Percentiles rank a stretch among this genome's conserved stretches.
Evolutionary conservation across 805 yeast species (phyloP).

Genomic region (Clavispora santaluciae): DNA sequence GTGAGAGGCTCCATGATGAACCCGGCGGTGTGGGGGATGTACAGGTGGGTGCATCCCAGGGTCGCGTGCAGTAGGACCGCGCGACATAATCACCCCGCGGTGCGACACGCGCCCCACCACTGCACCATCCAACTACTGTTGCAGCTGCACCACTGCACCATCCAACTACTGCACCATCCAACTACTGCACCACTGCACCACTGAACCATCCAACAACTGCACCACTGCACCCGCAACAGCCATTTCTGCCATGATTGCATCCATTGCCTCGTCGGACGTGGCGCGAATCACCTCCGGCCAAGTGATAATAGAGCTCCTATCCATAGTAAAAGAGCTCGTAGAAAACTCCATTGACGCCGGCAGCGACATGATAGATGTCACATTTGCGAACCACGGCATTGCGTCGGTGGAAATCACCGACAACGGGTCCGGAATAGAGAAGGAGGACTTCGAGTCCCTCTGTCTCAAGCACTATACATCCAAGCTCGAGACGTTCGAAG

Average conservation of each 20-base stretch:
- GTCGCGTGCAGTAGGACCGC: too few relatives aligned
- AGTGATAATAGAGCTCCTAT: constrained; percentile 73
- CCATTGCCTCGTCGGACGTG: constrained; percentile 45
- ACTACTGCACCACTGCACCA: too few relatives aligned
- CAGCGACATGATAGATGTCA: constrained; percentile 62
- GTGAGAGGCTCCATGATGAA: constrained; percentile 17
- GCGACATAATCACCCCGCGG: too few relatives aligned
- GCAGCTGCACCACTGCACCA: too few relatives aligned
- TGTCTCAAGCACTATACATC: constrained; percentile 68
- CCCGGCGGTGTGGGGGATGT: too few relatives aligned
- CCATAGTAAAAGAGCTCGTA: constrained; percentile 78
- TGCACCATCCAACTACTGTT: too few relatives aligned
- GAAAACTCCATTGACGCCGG: constrained; percentile 86
- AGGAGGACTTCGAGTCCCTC: constrained; percentile 46
- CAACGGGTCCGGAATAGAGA: constrained; percentile 61
- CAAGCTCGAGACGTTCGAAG: constrained; percentile 54
- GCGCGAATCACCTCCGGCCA: constrained; percentile 88
- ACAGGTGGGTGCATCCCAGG: too few relatives aligned
- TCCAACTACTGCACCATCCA: too few relatives aligned
- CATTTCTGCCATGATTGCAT: constrained; percentile 15
- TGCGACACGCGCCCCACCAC: too few relatives aligned
- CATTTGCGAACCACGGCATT: constrained; percentile 66
- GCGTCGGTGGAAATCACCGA: constrained; percentile 66
- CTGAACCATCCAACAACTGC: too few relatives aligned
- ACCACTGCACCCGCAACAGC: too few relatives aligned